Conservation (phyloP, 768 basidiomycete species). For the Pulveroboletus sp. region DNA sequence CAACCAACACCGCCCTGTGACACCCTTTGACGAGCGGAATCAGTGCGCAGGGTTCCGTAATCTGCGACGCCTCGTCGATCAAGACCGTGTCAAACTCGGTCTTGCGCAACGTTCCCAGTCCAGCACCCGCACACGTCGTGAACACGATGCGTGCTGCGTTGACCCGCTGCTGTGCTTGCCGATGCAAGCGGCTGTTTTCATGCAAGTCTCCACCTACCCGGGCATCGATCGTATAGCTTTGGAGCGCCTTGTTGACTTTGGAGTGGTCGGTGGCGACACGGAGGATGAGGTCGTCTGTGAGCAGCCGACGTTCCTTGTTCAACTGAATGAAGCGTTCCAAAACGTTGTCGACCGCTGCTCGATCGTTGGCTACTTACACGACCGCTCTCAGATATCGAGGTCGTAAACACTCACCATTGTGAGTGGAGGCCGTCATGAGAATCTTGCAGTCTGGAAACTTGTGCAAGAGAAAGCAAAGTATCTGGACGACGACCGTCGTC, state of each 20-base stretch:
- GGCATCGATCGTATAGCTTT: slow-evolving; percentile 59
- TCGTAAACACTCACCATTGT: slow-evolving; percentile 44
- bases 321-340: slow-evolving; percentile 54
- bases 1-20: slow-evolving; percentile 53
- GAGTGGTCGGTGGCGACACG: slow-evolving; percentile 64
- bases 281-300: slow-evolving; percentile 53
- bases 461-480: slow-evolving; percentile 42
- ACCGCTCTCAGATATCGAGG: not conserved
- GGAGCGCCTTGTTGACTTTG: slow-evolving; percentile 47
- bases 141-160: slow-evolving; percentile 55
- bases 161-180: slow-evolving; percentile 56
- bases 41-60: slow-evolving; percentile 60
- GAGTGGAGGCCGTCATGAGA: slow-evolving; percentile 68
- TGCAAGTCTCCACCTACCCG: slow-evolving; percentile 55
- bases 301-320: slow-evolving; percentile 41
- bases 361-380: not conserved
- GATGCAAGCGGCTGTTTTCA: slow-evolving; percentile 51
- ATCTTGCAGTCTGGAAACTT: slow-evolving; percentile 39
- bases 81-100: slow-evolving; percentile 55
- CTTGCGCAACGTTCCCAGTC: slow-evolving; percentile 53
- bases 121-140: slow-evolving; percentile 63
- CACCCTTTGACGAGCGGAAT: slow-evolving; percentile 67
- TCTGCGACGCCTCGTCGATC: slow-evolving; percentile 69
- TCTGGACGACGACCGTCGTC: slow-evolving; percentile 64
- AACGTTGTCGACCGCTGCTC: slow-evolving; percentile 65